phyloP scores from a whole-genome alignment of 2,329 filamentous ascomycete genomes.

The Paracoccidioides lutzii region DNA sequence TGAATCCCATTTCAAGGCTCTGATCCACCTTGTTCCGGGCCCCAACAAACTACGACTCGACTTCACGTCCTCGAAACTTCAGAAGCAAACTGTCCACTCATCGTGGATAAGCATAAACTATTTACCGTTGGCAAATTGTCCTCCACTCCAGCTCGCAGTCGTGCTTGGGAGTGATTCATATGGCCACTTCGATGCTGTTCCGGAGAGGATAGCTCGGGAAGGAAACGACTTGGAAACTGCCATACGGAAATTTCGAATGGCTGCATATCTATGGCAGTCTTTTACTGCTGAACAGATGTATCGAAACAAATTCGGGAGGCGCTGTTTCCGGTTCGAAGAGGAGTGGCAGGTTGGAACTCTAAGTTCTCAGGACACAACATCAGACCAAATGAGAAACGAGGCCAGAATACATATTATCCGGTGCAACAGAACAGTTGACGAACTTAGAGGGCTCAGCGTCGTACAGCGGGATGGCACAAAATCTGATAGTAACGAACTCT shows the following conservation, averaged over 20 bases:
- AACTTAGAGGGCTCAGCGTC: slow-evolving; percentile 64
- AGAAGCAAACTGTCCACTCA: slow-evolving; percentile 56
- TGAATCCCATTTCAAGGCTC: slow-evolving; percentile 80
- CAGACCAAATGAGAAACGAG: slow-evolving; percentile 70
- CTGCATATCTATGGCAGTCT: slow-evolving; percentile 91
- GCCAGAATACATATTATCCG: slow-evolving; percentile 80
- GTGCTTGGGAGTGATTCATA: slow-evolving; percentile 79
- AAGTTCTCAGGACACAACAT: slow-evolving; percentile 59
- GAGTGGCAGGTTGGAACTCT: slow-evolving; percentile 81
- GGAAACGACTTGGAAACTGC: slow-evolving; percentile 72
- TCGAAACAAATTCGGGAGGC: slow-evolving; percentile 70
- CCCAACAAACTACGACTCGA: slow-evolving; percentile 81
- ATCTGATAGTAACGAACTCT: slow-evolving; percentile 59
- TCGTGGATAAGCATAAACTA: slow-evolving; percentile 76
- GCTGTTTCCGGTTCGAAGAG: slow-evolving; percentile 84
- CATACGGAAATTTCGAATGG: slow-evolving; percentile 83
- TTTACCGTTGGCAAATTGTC: slow-evolving; percentile 62
- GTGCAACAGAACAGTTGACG: slow-evolving; percentile 67
- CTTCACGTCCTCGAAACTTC: slow-evolving; percentile 70
- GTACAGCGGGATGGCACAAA: slow-evolving; percentile 65
- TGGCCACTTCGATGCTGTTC: slow-evolving; percentile 69
- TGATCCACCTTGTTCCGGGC: slow-evolving; percentile 82
- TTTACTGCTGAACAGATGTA: slow-evolving; percentile 97
- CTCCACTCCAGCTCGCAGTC: slow-evolving; percentile 80
- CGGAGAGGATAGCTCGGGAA: slow-evolving; percentile 61